Conservation (phyloP, 306 rosid species). For the Datisca glomerata region DNA sequence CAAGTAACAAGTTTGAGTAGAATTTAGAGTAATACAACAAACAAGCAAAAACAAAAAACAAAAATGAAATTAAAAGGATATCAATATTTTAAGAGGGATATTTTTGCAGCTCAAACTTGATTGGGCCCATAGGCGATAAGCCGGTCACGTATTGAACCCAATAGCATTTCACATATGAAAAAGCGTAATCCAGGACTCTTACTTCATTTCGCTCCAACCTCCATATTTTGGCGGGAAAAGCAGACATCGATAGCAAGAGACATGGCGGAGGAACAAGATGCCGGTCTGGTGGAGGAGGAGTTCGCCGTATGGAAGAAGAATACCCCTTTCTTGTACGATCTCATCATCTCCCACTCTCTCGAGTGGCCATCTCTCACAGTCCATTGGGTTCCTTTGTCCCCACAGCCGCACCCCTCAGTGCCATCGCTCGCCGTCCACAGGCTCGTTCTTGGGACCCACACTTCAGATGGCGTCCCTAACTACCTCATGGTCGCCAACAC, state of each 20-base stretch:
- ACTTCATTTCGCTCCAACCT: too few relatives aligned
- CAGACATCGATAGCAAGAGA: background rate
- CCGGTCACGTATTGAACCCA: too few relatives aligned
- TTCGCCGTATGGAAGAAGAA: slow-evolving; percentile 83
- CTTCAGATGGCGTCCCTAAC: slow-evolving; percentile 49
- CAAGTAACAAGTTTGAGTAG: too few relatives aligned
- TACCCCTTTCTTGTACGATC: slow-evolving; percentile 65
- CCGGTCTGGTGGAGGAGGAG: slow-evolving; percentile 28
- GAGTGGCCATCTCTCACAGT: slow-evolving; percentile 96
- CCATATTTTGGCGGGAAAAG: background rate
- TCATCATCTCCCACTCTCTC: slow-evolving; percentile 62
- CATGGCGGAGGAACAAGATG: slow-evolving; percentile 1
- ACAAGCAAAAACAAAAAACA: too few relatives aligned
- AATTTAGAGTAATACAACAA: too few relatives aligned
- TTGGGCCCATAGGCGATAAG: too few relatives aligned
- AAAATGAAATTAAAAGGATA: too few relatives aligned
- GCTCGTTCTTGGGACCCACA: slow-evolving; percentile 78
- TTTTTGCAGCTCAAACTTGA: too few relatives aligned
- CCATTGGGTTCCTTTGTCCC: slow-evolving; percentile 43
- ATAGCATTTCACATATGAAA: too few relatives aligned
- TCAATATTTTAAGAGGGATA: too few relatives aligned
- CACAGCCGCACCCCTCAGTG: slow-evolving; percentile 27
- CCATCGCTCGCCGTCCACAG: slow-evolving; percentile 51
- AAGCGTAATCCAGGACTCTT: too few relatives aligned
- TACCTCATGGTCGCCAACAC: slow-evolving; percentile 67